Evolutionary conservation across 768 basidiomycete species (phyloP).

Genomic region (Lactarius akahatsu): DNA sequence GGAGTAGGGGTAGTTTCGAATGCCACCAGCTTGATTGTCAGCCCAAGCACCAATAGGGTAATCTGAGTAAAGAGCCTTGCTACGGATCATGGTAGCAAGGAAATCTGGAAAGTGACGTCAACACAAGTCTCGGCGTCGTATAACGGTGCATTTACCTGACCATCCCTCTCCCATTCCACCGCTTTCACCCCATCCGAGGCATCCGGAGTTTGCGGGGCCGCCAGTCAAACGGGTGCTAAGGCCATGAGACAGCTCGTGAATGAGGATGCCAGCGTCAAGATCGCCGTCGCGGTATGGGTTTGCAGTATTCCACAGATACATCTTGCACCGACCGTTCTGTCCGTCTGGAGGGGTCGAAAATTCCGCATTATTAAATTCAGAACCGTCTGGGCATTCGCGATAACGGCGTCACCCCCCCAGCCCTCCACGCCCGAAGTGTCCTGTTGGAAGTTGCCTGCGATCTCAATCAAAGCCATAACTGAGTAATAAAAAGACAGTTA

Average conservation of each 20-base stretch:
- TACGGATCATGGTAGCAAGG: slow-evolving; percentile 84
- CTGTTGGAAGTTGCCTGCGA: slow-evolving; percentile 95
- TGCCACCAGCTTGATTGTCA: slow-evolving; percentile 69
- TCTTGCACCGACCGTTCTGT: slow-evolving; percentile 88
- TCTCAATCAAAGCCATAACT: slow-evolving; percentile 92
- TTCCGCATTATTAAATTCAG: slow-evolving; percentile 90
- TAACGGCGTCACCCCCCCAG: slow-evolving; percentile 84
- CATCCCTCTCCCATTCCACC: slow-evolving; percentile 99
- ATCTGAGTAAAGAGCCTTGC: slow-evolving; percentile 68
- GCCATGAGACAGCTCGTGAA: slow-evolving; percentile 87
- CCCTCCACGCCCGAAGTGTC: slow-evolving; percentile 91
- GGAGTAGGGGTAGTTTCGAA: slow-evolving; percentile 88
- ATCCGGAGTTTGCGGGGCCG: slow-evolving; percentile 88
- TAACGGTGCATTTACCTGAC: slow-evolving; percentile 54
- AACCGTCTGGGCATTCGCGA: slow-evolving; percentile 96
- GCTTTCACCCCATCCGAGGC: slow-evolving; percentile 92
- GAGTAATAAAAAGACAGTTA: slow-evolving; percentile 26
- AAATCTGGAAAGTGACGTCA: slow-evolving; percentile 49
- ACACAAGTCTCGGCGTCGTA: not conserved
- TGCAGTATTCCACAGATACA: slow-evolving; percentile 95
- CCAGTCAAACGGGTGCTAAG: slow-evolving; percentile 93
- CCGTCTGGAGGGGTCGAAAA: slow-evolving; percentile 86
- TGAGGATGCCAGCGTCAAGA: slow-evolving; percentile 94
- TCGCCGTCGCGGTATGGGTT: slow-evolving; percentile 93
- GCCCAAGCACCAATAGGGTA: slow-evolving; percentile 97